Percentiles rank a stretch among this genome's conserved stretches.
phyloP scores from a whole-genome alignment of 139 green algal genomes.

The Coccomyxa sp. region DNA sequence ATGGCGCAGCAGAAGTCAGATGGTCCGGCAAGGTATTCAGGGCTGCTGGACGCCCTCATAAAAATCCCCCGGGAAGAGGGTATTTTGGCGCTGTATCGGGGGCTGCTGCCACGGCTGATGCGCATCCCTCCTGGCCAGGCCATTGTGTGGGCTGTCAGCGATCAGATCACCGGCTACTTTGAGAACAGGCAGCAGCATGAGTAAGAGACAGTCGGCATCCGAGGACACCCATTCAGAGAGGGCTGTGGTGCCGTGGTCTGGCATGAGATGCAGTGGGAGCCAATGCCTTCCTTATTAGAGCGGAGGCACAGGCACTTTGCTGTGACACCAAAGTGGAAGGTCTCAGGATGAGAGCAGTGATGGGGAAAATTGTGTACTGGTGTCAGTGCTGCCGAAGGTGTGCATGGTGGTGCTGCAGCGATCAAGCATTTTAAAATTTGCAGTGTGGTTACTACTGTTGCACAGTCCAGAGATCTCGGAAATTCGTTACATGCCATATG shows the following conservation, averaged over 20 bases:
- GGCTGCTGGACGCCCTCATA: conserved; percentile 76
- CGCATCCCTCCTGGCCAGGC: conserved; percentile 92
- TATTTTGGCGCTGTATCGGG: conserved; percentile 79
- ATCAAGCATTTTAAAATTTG: too few relatives aligned
- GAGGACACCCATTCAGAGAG: too few relatives aligned
- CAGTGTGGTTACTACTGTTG: too few relatives aligned
- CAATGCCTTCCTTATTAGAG: conserved; percentile 3
- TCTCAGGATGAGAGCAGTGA: too few relatives aligned
- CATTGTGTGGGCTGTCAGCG: conserved; percentile 86
- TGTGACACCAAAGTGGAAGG: neutral
- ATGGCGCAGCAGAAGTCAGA: conserved; percentile 76
- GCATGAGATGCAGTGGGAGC: too few relatives aligned
- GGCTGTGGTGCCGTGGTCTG: too few relatives aligned
- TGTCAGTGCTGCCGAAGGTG: too few relatives aligned
- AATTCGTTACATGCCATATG: too few relatives aligned
- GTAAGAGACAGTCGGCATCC: neutral
- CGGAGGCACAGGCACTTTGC: neutral
- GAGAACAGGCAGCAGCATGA: conserved; percentile 7
- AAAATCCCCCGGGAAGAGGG: conserved; percentile 82
- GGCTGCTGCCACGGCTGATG: conserved; percentile 86
- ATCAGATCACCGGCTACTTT: conserved; percentile 67
- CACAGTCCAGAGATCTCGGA: too few relatives aligned
- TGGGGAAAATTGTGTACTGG: too few relatives aligned
- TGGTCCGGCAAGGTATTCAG: conserved; percentile 63
- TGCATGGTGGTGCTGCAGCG: too few relatives aligned